phyloP scores from a whole-genome alignment of 2,329 filamentous ascomycete species.

The Xylariaceae sp. region DNA sequence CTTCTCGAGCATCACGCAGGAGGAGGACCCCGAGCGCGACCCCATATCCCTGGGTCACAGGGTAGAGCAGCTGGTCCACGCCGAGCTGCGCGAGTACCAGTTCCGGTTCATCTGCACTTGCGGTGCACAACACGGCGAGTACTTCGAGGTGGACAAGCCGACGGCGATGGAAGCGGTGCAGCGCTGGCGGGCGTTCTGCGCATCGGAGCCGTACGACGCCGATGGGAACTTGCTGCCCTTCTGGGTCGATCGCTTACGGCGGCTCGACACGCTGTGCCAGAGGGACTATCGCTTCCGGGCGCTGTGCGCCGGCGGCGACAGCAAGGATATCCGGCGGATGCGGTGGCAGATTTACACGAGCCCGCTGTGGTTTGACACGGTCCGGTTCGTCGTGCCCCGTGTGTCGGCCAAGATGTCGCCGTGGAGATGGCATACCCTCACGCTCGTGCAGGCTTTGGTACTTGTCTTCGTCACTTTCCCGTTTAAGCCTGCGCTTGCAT shows the following conservation, averaged over 20 bases:
- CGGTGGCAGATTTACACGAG: constrained; percentile 2
- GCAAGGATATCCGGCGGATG: not conserved
- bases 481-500: not conserved
- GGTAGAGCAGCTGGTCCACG: not conserved
- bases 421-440: not conserved
- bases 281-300: not conserved
- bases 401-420: not conserved
- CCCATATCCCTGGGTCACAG: not conserved
- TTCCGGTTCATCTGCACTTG: not conserved
- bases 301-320: not conserved
- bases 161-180: not conserved
- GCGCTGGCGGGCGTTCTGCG: constrained; percentile 10
- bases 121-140: constrained; percentile 2
- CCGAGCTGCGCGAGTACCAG: not conserved
- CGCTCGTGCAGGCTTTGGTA: not conserved
- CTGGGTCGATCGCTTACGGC: constrained; percentile 5
- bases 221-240: constrained; percentile 6
- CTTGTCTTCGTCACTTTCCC: not conserved
- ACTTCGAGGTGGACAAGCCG: constrained; percentile 7
- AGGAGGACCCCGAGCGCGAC: not conserved
- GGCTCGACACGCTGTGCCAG: not conserved
- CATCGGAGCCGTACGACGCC: constrained; percentile 4
- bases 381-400: not conserved
- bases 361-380: not conserved
- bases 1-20: not conserved